Evolutionary conservation across 2,329 filamentous ascomycete genomes (phyloP).

Genomic region (Aspergillus fructus): DNA sequence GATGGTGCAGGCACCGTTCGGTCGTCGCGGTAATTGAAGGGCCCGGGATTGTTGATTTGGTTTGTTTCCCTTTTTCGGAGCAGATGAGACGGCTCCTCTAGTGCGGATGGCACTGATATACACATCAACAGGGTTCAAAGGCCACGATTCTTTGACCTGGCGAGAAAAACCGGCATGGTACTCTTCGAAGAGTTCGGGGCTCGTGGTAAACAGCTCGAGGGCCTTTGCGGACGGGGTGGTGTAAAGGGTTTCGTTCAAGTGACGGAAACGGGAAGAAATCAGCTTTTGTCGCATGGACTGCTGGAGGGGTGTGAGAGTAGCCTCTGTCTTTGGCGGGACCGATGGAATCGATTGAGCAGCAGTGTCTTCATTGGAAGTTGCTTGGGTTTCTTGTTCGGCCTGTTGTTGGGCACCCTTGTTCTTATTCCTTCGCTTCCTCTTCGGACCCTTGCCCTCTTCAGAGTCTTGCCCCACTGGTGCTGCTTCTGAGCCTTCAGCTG

Average conservation of each 20-base stretch:
- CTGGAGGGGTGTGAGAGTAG: conserved; percentile 86
- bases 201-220: conserved; percentile 76
- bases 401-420: conserved; percentile 28
- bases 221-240: conserved; percentile 83
- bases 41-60: conserved; percentile 27
- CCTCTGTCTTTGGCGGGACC: conserved; percentile 44
- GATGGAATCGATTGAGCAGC: conserved; percentile 24
- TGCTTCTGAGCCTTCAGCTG: conserved; percentile 17
- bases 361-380: conserved; percentile 14
- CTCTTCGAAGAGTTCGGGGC: conserved; percentile 91
- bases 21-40: conserved; percentile 66
- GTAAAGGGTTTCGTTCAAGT: conserved; percentile 95
- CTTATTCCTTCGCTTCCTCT: conserved; percentile 36
- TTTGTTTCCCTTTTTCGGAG: conserved; percentile 43
- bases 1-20: conserved; percentile 69
- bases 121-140: conserved; percentile 88
- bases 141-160: conserved; percentile 88
- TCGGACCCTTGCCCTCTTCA: conserved; percentile 25
- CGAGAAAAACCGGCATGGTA: conserved; percentile 96
- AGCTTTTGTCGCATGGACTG: conserved; percentile 93
- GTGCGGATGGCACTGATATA: conserved; percentile 72
- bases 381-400: conserved; percentile 17
- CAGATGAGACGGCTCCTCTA: conserved; percentile 57
- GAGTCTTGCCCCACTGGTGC: conserved; percentile 8
- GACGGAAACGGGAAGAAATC: conserved; percentile 90